Evolutionary conservation across 495 filamentous ascomycete genomes (phyloP).

Genomic region (Bombardia bombarda): DNA sequence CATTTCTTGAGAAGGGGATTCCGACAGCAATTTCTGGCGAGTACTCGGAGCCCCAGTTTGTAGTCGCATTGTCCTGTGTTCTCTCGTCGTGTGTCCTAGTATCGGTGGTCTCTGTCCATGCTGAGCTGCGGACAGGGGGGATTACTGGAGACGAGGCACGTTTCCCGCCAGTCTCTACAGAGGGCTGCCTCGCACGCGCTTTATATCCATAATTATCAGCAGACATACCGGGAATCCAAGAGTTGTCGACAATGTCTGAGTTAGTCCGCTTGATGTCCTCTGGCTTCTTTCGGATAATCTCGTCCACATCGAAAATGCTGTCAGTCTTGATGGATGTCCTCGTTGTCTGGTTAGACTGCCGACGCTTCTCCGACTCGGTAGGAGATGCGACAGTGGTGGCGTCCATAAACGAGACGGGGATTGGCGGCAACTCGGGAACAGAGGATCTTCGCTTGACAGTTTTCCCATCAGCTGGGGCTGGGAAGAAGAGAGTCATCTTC

Average conservation of each 20-base stretch:
- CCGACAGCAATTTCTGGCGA: conserved; percentile 32
- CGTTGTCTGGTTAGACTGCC: conserved; percentile 23
- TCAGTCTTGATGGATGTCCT: conserved; percentile 26
- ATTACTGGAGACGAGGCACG: conserved; percentile 32
- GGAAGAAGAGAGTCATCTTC: conserved; percentile 42
- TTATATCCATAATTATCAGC: conserved; percentile 9
- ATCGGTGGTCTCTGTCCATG: conserved; percentile 23
- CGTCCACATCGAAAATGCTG: conserved; percentile 32
- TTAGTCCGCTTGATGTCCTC: conserved; percentile 15
- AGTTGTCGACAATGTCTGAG: conserved; percentile 25
- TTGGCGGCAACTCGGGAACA: conserved; percentile 34
- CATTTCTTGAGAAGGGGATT: conserved; percentile 22
- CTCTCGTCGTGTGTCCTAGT: conserved; percentile 24
- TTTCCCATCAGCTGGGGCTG: conserved; percentile 28
- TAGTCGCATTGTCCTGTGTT: conserved; percentile 26
- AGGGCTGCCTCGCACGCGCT: conserved; percentile 1
- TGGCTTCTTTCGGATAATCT: conserved; percentile 17
- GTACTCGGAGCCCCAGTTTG: conserved; percentile 32
- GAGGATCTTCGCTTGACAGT: conserved; percentile 26
- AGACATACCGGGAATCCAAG: conserved; percentile 33
- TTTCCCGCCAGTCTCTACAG: conserved; percentile 17
- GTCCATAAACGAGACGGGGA: conserved; percentile 25
- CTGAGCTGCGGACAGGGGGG: conserved; percentile 20
- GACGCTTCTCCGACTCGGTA: conserved; percentile 4
- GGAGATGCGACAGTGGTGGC: conserved; percentile 7